A percentile compares a stretch with the other conserved stretches of the same genome.
phyloP scores from a whole-genome alignment of 179 eudicot genomes.

The Silene coronaria region DNA sequence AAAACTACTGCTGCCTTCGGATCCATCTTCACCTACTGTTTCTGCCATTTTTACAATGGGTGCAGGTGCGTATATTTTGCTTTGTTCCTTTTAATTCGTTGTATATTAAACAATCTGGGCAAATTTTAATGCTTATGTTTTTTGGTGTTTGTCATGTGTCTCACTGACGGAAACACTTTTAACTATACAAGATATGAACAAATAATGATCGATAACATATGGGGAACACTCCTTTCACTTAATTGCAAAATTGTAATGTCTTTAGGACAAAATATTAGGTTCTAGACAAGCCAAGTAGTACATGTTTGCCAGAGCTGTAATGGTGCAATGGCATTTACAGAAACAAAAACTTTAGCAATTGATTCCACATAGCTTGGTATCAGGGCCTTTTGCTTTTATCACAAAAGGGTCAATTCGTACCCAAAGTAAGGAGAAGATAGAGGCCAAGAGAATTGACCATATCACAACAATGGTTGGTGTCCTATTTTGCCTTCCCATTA shows the following conservation, averaged over 20 bases:
- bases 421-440: constrained; percentile 87
- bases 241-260: constrained; percentile 19
- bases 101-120: neutral
- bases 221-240: neutral
- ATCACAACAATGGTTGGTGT: constrained; percentile 81
- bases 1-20: too few relatives aligned
- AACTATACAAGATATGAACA: neutral
- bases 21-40: neutral
- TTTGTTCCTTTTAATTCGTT: neutral
- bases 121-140: neutral
- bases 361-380: constrained; percentile 65
- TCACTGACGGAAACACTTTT: neutral
- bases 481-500: constrained; percentile 81
- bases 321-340: constrained; percentile 20
- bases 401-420: constrained; percentile 79
- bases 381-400: constrained; percentile 70
- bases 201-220: neutral
- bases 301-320: constrained; percentile 8
- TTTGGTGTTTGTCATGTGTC: constrained; percentile 1
- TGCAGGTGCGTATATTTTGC: neutral
- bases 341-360: constrained; percentile 47
- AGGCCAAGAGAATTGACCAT: constrained; percentile 77
- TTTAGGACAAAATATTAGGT: constrained; percentile 20
- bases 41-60: neutral
- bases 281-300: constrained; percentile 13